Evolutionary conservation across 352 stramenopile species (phyloP), one percentile per base, ranked within the genome.

Genomic region (Labyrinthula sp.): DNA sequence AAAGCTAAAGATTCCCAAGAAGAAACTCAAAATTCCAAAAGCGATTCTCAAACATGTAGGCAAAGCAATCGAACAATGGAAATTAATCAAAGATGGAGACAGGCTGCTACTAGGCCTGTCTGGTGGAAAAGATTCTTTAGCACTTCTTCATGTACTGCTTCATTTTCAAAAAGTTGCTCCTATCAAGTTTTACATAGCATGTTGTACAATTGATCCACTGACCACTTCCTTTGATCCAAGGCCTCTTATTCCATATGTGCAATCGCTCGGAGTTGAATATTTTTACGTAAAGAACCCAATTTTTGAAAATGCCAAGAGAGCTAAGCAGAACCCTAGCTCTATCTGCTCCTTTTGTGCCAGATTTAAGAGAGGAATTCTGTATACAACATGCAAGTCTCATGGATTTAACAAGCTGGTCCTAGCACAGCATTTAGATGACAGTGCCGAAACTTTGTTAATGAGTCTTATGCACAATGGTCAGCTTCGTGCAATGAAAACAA

Each of bases 381-480:
- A 97, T 62, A 72, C 69, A n/a, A 89, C 71, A 61, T 90, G 82
- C 41, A 68, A 81, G 22, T 72, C 72, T 27, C 67, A 93, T 30
- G 77, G 77, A 40, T 95, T 80, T 65, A 95, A 94, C 61, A 79
- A 79, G 38, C 57, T 86, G 8, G 76, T 90, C 30, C 62, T 92
- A 34, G 88, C 81, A 20, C 88, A 97, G 68, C 88, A 97, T 57
- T 61, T 97, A 31, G 88, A 97, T 60, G 88, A 97, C 62, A 72
- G 90, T 31, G 82, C 77, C 6, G 88, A 97, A 64, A 91, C 75
- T 29, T 95, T 96, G 60, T 77, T 97, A 40, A 97, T 97, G 88
- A 90, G 74, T 50, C 71, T 81, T 3, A 89, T 96, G 62, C 83
- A 96, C 67, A 97, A 97, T 63, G 88, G 86, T 14, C 86, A 94